Evolutionary conservation across 139 green algal species (phyloP).

Genomic region (Volvox reticuliferus): DNA sequence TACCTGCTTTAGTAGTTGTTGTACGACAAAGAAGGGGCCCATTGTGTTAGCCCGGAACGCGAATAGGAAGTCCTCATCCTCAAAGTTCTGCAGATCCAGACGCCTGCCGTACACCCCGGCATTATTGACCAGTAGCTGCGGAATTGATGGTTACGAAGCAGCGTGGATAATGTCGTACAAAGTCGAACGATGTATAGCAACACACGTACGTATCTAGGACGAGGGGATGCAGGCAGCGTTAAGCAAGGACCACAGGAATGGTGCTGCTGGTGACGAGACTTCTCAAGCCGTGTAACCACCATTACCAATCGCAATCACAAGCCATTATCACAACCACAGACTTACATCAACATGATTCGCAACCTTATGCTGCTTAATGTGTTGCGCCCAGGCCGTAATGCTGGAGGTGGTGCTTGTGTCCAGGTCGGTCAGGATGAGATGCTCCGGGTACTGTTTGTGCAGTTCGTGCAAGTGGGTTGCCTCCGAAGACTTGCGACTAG

Average conservation of each 20-base stretch:
- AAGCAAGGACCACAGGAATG: no score
- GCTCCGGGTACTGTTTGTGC: not conserved
- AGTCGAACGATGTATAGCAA: no score
- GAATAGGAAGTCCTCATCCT: slow-evolving; percentile 61
- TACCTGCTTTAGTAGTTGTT: slow-evolving; percentile 60
- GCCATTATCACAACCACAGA: not conserved
- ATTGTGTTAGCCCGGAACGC: slow-evolving; percentile 62
- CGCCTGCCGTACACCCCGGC: slow-evolving; percentile 59
- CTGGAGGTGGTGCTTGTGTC: not conserved
- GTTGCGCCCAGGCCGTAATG: slow-evolving; percentile 17
- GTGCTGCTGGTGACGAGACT: no score
- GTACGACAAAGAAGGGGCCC: slow-evolving; percentile 70
- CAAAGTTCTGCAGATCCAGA: slow-evolving; percentile 33
- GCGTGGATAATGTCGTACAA: no score
- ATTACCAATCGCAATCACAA: no score
- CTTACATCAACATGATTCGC: slow-evolving; percentile 46
- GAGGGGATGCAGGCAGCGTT: no score
- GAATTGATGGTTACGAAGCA: no score
- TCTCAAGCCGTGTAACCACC: not conserved
- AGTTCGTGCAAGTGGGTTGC: slow-evolving; percentile 10
- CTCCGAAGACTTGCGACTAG: slow-evolving; percentile 23
- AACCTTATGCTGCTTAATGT: not conserved
- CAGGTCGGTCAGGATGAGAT: slow-evolving; percentile 22
- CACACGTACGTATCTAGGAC: no score
- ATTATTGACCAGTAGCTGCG: slow-evolving; percentile 68